Percentiles rank a stretch among this genome's conserved stretches.
phyloP scores from a whole-genome alignment of 1,284 basidiomycete species.

The Cryptococcus sp. region DNA sequence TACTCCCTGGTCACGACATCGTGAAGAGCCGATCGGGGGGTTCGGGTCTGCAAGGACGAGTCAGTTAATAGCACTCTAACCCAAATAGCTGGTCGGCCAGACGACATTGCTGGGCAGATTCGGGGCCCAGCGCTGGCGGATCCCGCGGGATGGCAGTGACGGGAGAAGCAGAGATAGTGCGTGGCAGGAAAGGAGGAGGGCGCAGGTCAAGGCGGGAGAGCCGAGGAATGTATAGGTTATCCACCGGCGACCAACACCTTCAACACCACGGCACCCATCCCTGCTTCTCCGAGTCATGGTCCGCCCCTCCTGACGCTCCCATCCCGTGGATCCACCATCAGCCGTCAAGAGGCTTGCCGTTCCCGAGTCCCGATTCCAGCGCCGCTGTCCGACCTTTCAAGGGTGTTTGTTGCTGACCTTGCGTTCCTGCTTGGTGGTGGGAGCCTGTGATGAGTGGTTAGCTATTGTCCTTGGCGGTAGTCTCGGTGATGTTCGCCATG shows the following conservation, averaged over 20 bases:
- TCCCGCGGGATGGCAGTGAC: background rate
- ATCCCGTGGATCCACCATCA: background rate
- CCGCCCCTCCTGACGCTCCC: background rate
- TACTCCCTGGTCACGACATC: constrained; percentile 96
- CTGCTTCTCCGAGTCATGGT: background rate
- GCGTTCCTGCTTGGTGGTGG: constrained; percentile 23
- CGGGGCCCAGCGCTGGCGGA: background rate
- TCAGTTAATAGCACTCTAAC: background rate
- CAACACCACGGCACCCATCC: background rate
- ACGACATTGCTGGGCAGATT: background rate
- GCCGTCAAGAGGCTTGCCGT: background rate
- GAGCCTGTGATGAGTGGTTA: constrained; percentile 14
- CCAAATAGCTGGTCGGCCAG: background rate
- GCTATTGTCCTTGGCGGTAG: background rate
- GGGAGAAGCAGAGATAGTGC: background rate
- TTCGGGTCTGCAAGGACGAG: constrained; percentile 61
- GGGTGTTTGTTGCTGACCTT: constrained; percentile 20
- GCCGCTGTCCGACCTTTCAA: background rate
- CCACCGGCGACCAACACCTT: background rate
- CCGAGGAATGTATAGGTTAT: background rate
- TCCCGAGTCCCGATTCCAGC: background rate
- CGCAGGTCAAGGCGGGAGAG: background rate
- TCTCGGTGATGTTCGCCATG: no score
- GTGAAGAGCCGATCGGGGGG: constrained; percentile 86
- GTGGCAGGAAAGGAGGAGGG: background rate